phyloP scores from a whole-genome alignment of 768 basidiomycete genomes.

The Phylloporus arenicola region DNA sequence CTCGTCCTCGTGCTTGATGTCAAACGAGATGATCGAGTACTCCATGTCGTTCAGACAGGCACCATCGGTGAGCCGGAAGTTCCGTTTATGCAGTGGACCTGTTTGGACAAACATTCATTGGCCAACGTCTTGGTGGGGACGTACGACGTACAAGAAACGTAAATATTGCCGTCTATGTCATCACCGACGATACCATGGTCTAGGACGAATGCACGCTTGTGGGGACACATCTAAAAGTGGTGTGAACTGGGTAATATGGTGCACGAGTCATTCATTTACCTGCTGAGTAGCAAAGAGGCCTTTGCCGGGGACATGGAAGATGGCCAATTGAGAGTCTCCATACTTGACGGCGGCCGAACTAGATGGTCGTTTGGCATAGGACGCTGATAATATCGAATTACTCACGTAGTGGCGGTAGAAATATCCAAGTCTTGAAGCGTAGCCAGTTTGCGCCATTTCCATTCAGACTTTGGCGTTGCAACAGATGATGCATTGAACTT shows the following conservation, averaged over 20 bases:
- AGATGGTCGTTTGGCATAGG: background rate
- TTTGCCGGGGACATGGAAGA: constrained; percentile 56
- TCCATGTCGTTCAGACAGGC: constrained; percentile 54
- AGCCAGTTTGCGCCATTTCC: constrained; percentile 55
- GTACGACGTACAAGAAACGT: constrained; percentile 40
- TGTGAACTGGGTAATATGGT: background rate
- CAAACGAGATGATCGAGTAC: constrained; percentile 58
- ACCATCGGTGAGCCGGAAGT: constrained; percentile 53
- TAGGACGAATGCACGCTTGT: constrained; percentile 62
- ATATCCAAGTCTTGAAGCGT: constrained; percentile 44
- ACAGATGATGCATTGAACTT: constrained; percentile 39
- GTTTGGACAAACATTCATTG: background rate
- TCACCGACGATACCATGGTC: constrained; percentile 68
- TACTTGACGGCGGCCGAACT: constrained; percentile 52
- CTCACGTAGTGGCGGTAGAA: constrained; percentile 45
- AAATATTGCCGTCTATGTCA: constrained; percentile 47
- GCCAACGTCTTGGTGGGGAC: background rate
- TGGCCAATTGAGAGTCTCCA: constrained; percentile 61
- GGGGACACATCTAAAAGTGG: constrained; percentile 37
- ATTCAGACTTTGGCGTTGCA: constrained; percentile 41
- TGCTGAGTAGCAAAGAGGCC: constrained; percentile 68
- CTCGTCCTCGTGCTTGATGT: constrained; percentile 42
- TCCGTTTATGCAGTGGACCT: constrained; percentile 64
- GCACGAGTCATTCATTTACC: constrained; percentile 31
- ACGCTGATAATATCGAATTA: background rate